A percentile compares a stretch with the other conserved stretches of the same genome.
Conservation (phyloP, 768 basidiomycete genomes). For the Kwoniella botswanensis region DNA sequence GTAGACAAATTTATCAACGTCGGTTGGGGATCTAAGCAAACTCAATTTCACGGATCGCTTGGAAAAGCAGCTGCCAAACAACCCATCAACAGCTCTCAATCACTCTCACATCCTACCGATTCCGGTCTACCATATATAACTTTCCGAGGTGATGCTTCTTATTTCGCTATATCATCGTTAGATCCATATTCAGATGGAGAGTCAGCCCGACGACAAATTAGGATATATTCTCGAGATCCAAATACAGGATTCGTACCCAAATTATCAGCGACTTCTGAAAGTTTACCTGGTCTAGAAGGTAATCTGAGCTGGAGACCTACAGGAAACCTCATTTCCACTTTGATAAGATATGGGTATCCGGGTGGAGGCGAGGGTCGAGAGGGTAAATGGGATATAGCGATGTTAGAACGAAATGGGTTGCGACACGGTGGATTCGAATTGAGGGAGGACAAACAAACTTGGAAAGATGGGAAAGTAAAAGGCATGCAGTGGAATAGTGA, state of each 20-base stretch:
- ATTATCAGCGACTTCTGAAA: constrained; percentile 83
- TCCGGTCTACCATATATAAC: constrained; percentile 74
- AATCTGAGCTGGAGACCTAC: constrained; percentile 81
- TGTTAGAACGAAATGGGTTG: constrained; percentile 94
- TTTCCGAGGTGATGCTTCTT: constrained; percentile 92
- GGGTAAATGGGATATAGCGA: constrained; percentile 79
- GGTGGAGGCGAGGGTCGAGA: constrained; percentile 67
- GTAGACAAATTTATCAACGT: constrained; percentile 89
- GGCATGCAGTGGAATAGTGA: constrained; percentile 87
- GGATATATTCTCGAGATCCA: constrained; percentile 74
- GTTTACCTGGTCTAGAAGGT: constrained; percentile 80
- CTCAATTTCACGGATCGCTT: constrained; percentile 94
- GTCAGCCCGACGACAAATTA: constrained; percentile 64
- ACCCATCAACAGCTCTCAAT: constrained; percentile 61
- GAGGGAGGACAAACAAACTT: constrained; percentile 56
- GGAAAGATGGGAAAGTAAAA: constrained; percentile 63
- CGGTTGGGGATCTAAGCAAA: constrained; percentile 96
- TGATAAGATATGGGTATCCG: constrained; percentile 76
- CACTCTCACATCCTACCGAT: constrained; percentile 67
- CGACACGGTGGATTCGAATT: constrained; percentile 86
- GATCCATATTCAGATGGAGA: constrained; percentile 60
- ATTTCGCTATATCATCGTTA: constrained; percentile 81
- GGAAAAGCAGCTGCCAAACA: constrained; percentile 81
- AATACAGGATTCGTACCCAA: constrained; percentile 59
- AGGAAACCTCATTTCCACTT: constrained; percentile 80